A percentile compares a stretch with the other conserved stretches of the same genome.
phyloP scores from a whole-genome alignment of 768 basidiomycete species.

The Mycena crocata region DNA sequence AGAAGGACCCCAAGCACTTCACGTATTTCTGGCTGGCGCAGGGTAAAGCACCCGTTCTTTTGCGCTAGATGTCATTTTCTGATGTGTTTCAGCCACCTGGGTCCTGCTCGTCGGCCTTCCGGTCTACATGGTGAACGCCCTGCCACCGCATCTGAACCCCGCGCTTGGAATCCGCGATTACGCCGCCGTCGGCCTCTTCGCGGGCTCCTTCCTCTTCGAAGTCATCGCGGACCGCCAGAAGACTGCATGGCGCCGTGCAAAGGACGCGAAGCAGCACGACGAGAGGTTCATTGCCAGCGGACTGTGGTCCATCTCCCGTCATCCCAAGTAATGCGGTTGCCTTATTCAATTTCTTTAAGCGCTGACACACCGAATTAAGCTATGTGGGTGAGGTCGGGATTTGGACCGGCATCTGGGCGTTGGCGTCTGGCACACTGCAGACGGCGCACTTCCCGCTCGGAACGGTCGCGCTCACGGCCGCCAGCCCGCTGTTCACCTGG shows the following conservation, averaged over 20 bases:
- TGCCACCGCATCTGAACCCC: constrained; percentile 63
- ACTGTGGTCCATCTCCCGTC: constrained; percentile 74
- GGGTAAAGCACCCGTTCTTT: constrained; percentile 25
- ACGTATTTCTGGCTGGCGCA: constrained; percentile 71
- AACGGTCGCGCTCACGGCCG: constrained; percentile 57
- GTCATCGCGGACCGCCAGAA: constrained; percentile 76
- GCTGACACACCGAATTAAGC: constrained; percentile 46
- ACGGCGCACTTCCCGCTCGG: constrained; percentile 57
- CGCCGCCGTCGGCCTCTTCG: constrained; percentile 63
- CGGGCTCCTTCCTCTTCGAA: constrained; percentile 69
- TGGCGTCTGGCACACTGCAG: constrained; percentile 63
- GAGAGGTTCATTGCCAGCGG: constrained; percentile 78
- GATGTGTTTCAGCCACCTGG: constrained; percentile 61
- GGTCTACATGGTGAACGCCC: constrained; percentile 70
- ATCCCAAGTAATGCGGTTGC: constrained; percentile 70
- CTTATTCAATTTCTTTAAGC: not conserved
- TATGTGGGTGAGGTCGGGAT: constrained; percentile 80
- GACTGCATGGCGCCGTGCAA: constrained; percentile 66
- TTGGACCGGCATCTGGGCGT: constrained; percentile 74
- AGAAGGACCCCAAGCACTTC: constrained; percentile 55
- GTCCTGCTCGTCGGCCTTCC: constrained; percentile 76
- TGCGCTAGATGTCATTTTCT: not conserved
- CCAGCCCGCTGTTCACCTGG: constrained; percentile 75
- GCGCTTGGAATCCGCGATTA: constrained; percentile 67
- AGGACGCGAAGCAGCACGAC: constrained; percentile 72